A percentile compares a stretch with the other conserved stretches of the same genome.
Conservation (phyloP, 257 asterid genomes). For the Scutellaria baicalensis region DNA sequence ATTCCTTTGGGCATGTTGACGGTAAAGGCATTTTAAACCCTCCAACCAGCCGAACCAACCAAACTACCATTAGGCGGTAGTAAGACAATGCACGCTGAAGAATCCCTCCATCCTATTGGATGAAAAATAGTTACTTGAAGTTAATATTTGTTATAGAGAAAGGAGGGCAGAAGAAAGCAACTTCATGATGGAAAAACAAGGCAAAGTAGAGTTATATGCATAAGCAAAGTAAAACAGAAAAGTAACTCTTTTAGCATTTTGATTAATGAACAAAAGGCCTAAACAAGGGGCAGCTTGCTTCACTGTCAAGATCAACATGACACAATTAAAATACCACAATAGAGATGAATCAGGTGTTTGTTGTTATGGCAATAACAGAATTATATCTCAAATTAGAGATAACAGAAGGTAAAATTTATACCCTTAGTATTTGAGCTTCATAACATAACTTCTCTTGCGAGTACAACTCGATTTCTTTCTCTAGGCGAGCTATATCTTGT, state of each 20-base stretch:
- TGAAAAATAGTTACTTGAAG: neutral
- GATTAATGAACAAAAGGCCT: neutral
- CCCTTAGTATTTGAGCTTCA: slow-evolving; percentile 98
- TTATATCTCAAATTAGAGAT: neutral
- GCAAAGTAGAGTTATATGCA: neutral
- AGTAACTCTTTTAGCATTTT: neutral
- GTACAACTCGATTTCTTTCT: slow-evolving; percentile 68
- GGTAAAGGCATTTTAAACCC: slow-evolving; percentile 94
- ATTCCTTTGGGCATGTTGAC: slow-evolving; percentile 74
- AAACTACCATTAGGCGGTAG: slow-evolving; percentile 85
- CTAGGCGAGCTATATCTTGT: slow-evolving; percentile 75
- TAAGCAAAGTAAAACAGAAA: neutral
- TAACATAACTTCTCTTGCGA: slow-evolving; percentile 84
- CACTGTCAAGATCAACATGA: neutral
- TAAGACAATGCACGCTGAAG: slow-evolving; percentile 82
- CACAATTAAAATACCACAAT: neutral
- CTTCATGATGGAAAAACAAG: neutral
- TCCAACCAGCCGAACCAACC: slow-evolving; percentile 81
- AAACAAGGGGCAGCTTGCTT: neutral
- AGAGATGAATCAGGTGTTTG: neutral
- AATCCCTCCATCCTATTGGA: slow-evolving; percentile 71
- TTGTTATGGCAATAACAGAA: neutral
- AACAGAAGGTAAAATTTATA: slow-evolving; percentile 17
- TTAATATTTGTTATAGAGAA: neutral
- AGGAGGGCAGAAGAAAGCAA: neutral